A percentile compares a stretch with the other conserved stretches of the same genome.
phyloP scores from a whole-genome alignment of 2,329 filamentous ascomycete species.

The Aaosphaeria pasadenensis region DNA sequence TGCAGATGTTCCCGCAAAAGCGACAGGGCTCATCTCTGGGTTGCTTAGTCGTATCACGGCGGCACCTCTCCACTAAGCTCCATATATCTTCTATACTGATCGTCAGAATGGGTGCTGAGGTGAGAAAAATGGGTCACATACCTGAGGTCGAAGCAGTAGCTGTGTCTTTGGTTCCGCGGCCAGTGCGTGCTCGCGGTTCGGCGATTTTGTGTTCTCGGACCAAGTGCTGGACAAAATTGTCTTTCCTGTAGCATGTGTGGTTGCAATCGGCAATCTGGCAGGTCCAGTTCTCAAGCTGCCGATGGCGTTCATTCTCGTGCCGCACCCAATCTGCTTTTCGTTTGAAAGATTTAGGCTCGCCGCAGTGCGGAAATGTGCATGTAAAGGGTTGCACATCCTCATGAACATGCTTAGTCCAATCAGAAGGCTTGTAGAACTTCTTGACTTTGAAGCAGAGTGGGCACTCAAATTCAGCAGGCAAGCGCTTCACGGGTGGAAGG shows the following conservation, averaged over 20 bases:
- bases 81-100: conserved; percentile 60
- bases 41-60: conserved; percentile 61
- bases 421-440: conserved; percentile 84
- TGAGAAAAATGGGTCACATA: neutral
- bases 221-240: conserved; percentile 91
- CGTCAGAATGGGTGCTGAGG: no score
- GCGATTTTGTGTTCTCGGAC: conserved; percentile 85
- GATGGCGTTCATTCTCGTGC: conserved; percentile 88
- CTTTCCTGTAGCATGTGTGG: conserved; percentile 80
- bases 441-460: conserved; percentile 82
- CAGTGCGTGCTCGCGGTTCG: conserved; percentile 74
- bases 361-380: conserved; percentile 81
- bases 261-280: conserved; percentile 78
- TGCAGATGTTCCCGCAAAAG: conserved; percentile 79
- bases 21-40: conserved; percentile 78
- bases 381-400: conserved; percentile 93
- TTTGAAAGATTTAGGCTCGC: conserved; percentile 88
- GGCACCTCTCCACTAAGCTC: conserved; percentile 75
- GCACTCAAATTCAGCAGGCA: conserved; percentile 89
- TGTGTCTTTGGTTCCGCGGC: conserved; percentile 41
- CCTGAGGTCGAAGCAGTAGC: conserved; percentile 9
- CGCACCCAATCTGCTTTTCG: conserved; percentile 94
- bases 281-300: conserved; percentile 87
- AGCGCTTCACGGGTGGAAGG: conserved; percentile 69
- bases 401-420: conserved; percentile 96